Evolutionary conservation across 768 basidiomycete species (phyloP).

Genomic region (Serendipita vermifera): DNA sequence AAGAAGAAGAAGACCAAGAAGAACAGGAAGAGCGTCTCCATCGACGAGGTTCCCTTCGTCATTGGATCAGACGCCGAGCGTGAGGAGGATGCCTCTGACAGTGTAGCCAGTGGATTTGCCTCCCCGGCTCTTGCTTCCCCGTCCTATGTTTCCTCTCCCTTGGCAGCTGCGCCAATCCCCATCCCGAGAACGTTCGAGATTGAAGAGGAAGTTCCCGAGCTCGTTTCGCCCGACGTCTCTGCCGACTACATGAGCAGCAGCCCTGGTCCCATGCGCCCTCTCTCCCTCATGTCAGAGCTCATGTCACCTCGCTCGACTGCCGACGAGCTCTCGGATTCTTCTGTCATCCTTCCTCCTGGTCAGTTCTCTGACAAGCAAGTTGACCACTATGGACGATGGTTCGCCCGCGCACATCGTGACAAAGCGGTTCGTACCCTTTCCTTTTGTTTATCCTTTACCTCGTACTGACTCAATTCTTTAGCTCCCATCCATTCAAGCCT

Average conservation of each 20-base stretch:
- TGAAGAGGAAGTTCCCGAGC: neutral
- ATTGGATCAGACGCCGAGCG: constrained; percentile 3
- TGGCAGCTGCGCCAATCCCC: neutral
- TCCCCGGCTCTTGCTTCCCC: neutral
- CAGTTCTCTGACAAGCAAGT: neutral
- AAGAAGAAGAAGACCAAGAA: constrained; percentile 11
- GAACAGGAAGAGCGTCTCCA: neutral
- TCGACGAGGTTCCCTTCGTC: constrained; percentile 1
- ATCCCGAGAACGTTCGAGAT: constrained; percentile 7
- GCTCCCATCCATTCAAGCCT: neutral
- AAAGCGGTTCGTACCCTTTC: neutral
- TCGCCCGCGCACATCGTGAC: constrained; percentile 4
- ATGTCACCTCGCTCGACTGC: constrained; percentile 6
- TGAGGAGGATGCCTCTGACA: neutral
- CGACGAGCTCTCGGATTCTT: neutral
- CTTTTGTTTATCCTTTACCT: neutral
- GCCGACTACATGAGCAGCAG: neutral
- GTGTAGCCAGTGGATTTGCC: neutral
- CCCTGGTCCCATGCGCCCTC: neutral
- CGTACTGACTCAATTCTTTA: neutral
- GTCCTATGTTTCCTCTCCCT: neutral
- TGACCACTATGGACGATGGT: constrained; percentile 6
- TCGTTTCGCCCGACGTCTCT: neutral
- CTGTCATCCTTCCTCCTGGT: neutral
- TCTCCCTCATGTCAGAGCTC: neutral